Evolutionary conservation across 1,139 yeast genomes (phyloP).

Genomic region (Debaryomyces sp.): DNA sequence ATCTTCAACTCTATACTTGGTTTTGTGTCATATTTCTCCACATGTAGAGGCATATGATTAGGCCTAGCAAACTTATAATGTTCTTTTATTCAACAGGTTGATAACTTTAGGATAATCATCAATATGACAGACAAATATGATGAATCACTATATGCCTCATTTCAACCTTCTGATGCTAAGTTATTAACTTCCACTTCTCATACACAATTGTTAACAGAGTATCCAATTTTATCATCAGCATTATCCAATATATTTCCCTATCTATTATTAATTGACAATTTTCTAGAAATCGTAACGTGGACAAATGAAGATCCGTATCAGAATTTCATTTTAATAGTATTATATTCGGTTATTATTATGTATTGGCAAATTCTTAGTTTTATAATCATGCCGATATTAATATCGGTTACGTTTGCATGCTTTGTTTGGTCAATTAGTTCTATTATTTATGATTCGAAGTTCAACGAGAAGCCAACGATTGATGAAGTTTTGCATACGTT

Average conservation of each 20-base stretch:
- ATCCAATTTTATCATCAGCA: constrained; percentile 50
- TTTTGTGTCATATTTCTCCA: constrained; percentile 7
- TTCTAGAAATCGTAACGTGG: constrained; percentile 55
- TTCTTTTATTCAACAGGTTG: not conserved
- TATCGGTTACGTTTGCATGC: constrained; percentile 39
- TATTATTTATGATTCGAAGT: constrained; percentile 44
- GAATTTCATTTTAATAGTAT: constrained; percentile 47
- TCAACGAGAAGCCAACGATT: constrained; percentile 54
- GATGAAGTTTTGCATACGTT: constrained; percentile 58
- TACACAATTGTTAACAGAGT: constrained; percentile 37
- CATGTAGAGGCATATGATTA: not conserved
- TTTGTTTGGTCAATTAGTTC: constrained; percentile 51
- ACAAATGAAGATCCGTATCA: constrained; percentile 55
- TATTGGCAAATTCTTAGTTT: constrained; percentile 46
- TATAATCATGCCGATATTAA: constrained; percentile 41
- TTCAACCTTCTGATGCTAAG: constrained; percentile 40
- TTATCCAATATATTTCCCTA: constrained; percentile 53
- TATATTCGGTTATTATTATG: constrained; percentile 42
- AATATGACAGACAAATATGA: constrained; percentile 10
- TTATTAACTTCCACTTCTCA: constrained; percentile 32
- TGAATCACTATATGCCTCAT: constrained; percentile 27
- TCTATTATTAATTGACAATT: constrained; percentile 45
- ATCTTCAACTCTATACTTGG: not conserved
- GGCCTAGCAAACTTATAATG: not conserved
- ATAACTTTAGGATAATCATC: not conserved